Conservation (phyloP, 2,329 filamentous ascomycete species). For the Penicillium expansum region DNA sequence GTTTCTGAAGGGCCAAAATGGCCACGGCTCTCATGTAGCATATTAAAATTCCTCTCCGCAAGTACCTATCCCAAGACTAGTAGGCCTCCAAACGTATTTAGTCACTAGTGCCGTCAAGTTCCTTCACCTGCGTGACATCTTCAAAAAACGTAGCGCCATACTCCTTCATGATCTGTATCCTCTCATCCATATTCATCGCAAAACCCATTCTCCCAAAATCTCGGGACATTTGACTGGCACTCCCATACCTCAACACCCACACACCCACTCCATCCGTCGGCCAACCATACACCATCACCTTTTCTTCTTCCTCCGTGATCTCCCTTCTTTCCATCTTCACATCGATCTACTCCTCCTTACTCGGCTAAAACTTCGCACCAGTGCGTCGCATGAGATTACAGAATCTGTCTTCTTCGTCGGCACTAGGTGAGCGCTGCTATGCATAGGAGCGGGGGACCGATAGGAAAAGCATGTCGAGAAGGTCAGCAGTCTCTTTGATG, state of each 20-base stretch:
- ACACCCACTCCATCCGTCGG: not conserved
- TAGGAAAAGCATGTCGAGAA: conserved; percentile 18
- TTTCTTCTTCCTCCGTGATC: not conserved
- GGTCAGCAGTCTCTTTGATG: conserved; percentile 13
- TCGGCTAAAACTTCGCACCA: conserved; percentile 14
- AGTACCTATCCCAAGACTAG: too few species aligned
- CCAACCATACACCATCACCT: not conserved
- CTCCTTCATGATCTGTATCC: not conserved
- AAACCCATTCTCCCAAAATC: not conserved
- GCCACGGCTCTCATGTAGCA: too few species aligned
- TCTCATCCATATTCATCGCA: not conserved
- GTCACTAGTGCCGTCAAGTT: not conserved
- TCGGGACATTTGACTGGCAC: not conserved
- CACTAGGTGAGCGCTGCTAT: conserved; percentile 5
- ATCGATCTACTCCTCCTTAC: too few species aligned
- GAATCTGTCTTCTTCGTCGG: conserved; percentile 4
- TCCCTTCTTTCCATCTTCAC: too few species aligned
- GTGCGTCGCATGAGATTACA: conserved; percentile 15
- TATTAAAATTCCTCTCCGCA: too few species aligned
- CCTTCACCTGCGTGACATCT: not conserved
- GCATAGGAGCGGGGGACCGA: conserved; percentile 10
- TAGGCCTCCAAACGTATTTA: too few species aligned
- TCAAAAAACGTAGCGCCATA: not conserved
- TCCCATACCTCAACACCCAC: not conserved
- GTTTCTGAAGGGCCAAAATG: too few species aligned